Percentiles rank a stretch among this genome's conserved stretches.
Conservation (phyloP, 2,329 filamentous ascomycete species). For the Helicocarpus griseus region DNA sequence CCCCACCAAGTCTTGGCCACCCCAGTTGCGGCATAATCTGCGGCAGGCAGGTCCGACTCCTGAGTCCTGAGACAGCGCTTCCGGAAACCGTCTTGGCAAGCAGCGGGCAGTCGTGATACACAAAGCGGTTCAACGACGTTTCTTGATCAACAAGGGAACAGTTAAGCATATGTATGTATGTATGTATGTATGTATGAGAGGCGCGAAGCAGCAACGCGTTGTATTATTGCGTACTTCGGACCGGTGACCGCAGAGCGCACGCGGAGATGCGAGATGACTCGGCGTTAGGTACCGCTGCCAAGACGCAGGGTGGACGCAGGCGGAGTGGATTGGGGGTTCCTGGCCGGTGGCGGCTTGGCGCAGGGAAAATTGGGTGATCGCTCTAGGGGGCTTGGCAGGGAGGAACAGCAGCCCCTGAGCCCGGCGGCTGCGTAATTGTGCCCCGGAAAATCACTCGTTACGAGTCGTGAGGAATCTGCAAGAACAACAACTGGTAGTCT, state of each 20-base stretch:
- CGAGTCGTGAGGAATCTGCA: not conserved
- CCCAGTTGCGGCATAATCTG: not conserved
- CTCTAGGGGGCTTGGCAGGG: not conserved
- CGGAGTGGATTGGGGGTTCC: too few species aligned
- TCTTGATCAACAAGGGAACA: not conserved
- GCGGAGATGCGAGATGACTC: not conserved
- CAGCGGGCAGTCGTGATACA: not conserved
- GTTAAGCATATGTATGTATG: not conserved
- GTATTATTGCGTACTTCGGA: not conserved
- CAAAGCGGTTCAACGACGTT: not conserved
- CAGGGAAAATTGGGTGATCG: not conserved
- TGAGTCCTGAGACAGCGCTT: not conserved
- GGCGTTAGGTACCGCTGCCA: too few species aligned
- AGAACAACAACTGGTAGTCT: not conserved
- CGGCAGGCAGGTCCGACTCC: not conserved
- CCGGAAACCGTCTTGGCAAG: not conserved
- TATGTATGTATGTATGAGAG: not conserved
- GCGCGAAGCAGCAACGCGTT: not conserved
- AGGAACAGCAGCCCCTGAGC: not conserved
- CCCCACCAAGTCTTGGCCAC: not conserved
- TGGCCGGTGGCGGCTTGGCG: not conserved
- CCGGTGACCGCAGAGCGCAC: not conserved
- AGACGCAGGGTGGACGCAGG: too few species aligned
- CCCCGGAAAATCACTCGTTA: not conserved
- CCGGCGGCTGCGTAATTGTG: not conserved